These are phyloP conservation scores for Penicillium roqueforti DNA, from an alignment of 495 filamentous ascomycete species.

Conservation along the genomic window DNA sequence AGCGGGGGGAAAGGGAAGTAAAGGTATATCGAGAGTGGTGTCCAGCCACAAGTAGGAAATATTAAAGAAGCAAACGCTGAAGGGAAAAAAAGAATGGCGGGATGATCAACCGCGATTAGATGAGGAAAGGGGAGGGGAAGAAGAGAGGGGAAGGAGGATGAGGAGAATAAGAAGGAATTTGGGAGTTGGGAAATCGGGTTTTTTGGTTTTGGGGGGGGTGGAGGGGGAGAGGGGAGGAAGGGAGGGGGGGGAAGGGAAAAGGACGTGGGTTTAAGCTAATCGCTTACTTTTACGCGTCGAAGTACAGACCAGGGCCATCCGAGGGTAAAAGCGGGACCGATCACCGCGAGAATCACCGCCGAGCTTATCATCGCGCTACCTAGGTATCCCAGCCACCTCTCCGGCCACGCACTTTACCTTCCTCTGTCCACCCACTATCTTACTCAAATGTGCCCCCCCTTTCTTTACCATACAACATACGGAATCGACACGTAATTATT, in stretches of 20 bases:
- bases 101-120: slow-evolving; percentile 26
- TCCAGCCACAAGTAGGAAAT: slow-evolving; percentile 48
- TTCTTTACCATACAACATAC: slow-evolving; percentile 13
- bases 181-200: slow-evolving; percentile 13
- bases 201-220: slow-evolving; percentile 17
- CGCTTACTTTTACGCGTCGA: slow-evolving; percentile 26
- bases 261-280: slow-evolving; percentile 26
- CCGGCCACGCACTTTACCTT: slow-evolving; percentile 30
- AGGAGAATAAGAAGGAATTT: slow-evolving; percentile 32
- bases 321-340: slow-evolving; percentile 20
- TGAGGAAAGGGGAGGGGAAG: slow-evolving; percentile 35
- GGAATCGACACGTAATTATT: slow-evolving; percentile 27
- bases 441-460: slow-evolving; percentile 10
- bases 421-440: slow-evolving; percentile 14
- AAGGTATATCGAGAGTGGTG: slow-evolving; percentile 39
- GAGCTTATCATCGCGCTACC: too few species aligned
- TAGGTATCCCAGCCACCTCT: slow-evolving; percentile 10
- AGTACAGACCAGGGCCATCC: slow-evolving; percentile 7
- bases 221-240: slow-evolving; percentile 25
- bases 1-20: slow-evolving; percentile 31
- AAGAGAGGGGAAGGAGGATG: slow-evolving; percentile 34
- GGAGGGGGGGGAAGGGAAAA: slow-evolving; percentile 36
- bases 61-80: slow-evolving; percentile 33
- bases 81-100: slow-evolving; percentile 32
- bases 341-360: too few species aligned